These are phyloP conservation scores for Chaetoceros muelleri DNA, from an alignment of 108 stramenopile genomes.

Conservation along the genomic window DNA sequence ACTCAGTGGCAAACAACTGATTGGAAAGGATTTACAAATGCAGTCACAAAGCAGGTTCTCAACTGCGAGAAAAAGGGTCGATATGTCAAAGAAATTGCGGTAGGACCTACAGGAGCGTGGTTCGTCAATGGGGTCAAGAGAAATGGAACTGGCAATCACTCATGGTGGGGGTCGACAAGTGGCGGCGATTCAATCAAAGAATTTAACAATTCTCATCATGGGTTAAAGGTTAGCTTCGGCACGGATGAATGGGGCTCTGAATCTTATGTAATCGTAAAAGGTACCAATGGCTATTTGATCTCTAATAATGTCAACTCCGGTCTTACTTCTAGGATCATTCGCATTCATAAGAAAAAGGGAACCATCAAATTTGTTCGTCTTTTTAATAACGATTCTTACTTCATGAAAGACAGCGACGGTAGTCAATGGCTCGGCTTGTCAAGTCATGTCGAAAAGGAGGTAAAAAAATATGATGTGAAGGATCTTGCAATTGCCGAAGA, in stretches of 20 bases:
- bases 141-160: slow-evolving; percentile 13
- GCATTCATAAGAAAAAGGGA: neutral
- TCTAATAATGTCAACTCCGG: neutral
- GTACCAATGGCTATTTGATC: neutral
- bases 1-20: slow-evolving; percentile 11
- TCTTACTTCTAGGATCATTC: neutral
- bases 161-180: slow-evolving; percentile 15
- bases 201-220: neutral
- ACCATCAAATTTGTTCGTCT: slow-evolving; percentile 20
- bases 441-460: neutral
- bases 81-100: slow-evolving; percentile 6
- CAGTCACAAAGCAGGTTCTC: slow-evolving; percentile 15
- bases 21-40: slow-evolving; percentile 14
- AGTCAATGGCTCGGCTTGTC: slow-evolving; percentile 3
- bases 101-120: slow-evolving; percentile 8
- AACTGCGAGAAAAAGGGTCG: slow-evolving; percentile 20
- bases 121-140: slow-evolving; percentile 6
- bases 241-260: too few relatives aligned
- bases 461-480: neutral
- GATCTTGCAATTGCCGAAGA: slow-evolving; percentile 10
- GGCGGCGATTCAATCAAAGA: slow-evolving; percentile 3
- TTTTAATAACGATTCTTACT: slow-evolving; percentile 7
- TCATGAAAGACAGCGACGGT: slow-evolving; percentile 12
- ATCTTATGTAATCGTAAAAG: neutral
- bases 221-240: slow-evolving; percentile 6